These are phyloP conservation scores for Lactuca saligna DNA, from an alignment of 129 eudicot genomes.

Conservation along the genomic window DNA sequence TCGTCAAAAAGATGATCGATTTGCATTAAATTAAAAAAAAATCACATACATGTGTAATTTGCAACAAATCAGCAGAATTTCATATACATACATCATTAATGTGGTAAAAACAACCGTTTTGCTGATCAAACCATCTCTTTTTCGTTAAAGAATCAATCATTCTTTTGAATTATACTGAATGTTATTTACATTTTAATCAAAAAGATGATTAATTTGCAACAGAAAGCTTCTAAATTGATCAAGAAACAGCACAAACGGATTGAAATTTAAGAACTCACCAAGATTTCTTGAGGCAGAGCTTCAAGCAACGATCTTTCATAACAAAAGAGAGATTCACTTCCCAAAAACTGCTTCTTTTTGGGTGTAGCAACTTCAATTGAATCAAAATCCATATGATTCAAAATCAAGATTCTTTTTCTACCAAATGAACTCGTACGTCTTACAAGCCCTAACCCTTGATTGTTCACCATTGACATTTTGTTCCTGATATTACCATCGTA, in stretches of 20 bases:
- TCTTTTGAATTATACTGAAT: neutral
- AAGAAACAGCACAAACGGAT: neutral
- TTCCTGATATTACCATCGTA: constrained; percentile 29
- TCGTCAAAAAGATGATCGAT: neutral
- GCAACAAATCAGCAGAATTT: neutral
- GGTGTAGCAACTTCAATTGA: constrained; percentile 22
- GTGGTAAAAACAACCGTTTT: neutral
- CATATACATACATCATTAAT: neutral
- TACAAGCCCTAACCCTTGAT: constrained; percentile 26
- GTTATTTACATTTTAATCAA: neutral
- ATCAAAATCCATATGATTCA: constrained; percentile 34
- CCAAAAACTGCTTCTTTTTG: constrained; percentile 29
- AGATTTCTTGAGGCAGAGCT: constrained; percentile 55
- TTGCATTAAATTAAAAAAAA: neutral
- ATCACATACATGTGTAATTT: neutral
- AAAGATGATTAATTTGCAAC: neutral
- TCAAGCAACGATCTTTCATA: constrained; percentile 44
- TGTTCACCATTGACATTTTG: constrained; percentile 27
- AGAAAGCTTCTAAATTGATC: neutral
- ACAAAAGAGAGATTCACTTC: constrained; percentile 8
- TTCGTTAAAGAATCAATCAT: neutral
- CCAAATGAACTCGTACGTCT: constrained; percentile 33
- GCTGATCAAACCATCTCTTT: neutral
- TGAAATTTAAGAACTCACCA: constrained; percentile 34
- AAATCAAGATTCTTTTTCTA: constrained; percentile 33